Conservation (phyloP, 495 filamentous ascomycete species). For the Talaromyces proteolyticus region DNA sequence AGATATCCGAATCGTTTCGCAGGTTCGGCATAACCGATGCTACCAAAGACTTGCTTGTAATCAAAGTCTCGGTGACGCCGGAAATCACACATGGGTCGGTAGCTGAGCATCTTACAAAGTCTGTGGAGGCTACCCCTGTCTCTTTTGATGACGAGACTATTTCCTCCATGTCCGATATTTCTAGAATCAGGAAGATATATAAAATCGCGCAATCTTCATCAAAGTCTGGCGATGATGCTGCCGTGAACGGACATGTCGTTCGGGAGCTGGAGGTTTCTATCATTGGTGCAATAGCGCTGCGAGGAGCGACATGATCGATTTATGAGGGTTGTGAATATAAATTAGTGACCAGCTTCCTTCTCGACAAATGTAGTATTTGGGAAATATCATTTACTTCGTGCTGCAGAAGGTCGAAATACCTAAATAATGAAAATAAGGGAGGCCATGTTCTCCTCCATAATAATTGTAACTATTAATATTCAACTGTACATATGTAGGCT, state of each 20-base stretch:
- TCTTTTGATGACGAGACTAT: conserved; percentile 61
- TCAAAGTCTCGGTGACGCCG: conserved; percentile 58
- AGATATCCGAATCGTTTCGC: conserved; percentile 90
- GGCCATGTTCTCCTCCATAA: too few relatives aligned
- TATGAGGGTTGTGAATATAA: too few relatives aligned
- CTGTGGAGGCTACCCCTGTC: conserved; percentile 57
- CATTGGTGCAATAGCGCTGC: conserved; percentile 68
- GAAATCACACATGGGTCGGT: conserved; percentile 49
- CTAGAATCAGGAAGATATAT: conserved; percentile 74
- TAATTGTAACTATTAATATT: too few relatives aligned
- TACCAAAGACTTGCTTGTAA: conserved; percentile 63
- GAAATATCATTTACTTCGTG: too few relatives aligned
- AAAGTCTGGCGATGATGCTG: conserved; percentile 8
- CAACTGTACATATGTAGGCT: too few relatives aligned
- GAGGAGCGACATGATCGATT: conserved; percentile 47
- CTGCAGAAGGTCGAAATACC: too few relatives aligned
- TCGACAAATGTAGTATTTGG: too few relatives aligned
- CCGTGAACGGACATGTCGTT: conserved; percentile 19
- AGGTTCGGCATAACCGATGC: conserved; percentile 72
- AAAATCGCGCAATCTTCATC: conserved; percentile 52
- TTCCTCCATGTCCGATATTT: conserved; percentile 51
- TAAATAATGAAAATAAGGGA: too few relatives aligned
- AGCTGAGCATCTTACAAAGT: conserved; percentile 51
- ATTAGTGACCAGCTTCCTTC: too few relatives aligned
- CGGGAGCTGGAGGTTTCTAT: conserved; percentile 55